Conservation (phyloP, 1,284 basidiomycete species). For the Marasmius sp. region DNA sequence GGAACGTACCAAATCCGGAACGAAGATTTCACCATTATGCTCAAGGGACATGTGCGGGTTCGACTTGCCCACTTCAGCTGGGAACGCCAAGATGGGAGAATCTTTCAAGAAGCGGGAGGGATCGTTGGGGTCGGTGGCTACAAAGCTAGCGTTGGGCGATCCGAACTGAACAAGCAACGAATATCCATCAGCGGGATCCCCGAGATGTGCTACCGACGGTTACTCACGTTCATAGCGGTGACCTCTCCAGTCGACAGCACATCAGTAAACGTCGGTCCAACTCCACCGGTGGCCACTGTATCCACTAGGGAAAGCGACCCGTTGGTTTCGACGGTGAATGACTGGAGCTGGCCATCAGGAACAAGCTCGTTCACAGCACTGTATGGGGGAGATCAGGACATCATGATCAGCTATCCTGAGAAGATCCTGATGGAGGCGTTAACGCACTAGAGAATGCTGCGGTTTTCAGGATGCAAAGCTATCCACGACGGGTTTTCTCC, state of each 20-base stretch:
- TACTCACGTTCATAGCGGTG: constrained; percentile 50
- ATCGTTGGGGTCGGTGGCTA: constrained; percentile 43
- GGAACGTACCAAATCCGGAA: constrained; percentile 51
- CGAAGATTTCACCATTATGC: constrained; percentile 47
- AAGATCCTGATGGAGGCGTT: neutral
- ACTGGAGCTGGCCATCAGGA: constrained; percentile 45
- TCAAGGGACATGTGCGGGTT: constrained; percentile 62
- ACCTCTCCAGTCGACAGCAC: constrained; percentile 55
- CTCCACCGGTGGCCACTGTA: constrained; percentile 45
- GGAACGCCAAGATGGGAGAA: constrained; percentile 46
- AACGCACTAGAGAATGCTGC: constrained; percentile 53
- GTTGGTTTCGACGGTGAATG: constrained; percentile 43
- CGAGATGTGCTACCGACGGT: neutral
- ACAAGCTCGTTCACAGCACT: constrained; percentile 54
- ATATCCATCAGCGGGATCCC: neutral
- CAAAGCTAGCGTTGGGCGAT: constrained; percentile 50
- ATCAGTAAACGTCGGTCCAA: constrained; percentile 47
- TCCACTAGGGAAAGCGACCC: constrained; percentile 45
- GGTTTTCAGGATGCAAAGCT: constrained; percentile 39
- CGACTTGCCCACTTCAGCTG: constrained; percentile 39
- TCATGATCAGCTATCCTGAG: neutral
- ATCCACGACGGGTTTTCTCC: constrained; percentile 48
- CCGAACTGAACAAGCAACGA: constrained; percentile 41
- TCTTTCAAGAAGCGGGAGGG: constrained; percentile 42
- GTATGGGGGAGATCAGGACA: neutral